These are phyloP conservation scores for Geotrichum europaeum DNA, from an alignment of 1,139 yeast genomes.

Conservation along the genomic window DNA sequence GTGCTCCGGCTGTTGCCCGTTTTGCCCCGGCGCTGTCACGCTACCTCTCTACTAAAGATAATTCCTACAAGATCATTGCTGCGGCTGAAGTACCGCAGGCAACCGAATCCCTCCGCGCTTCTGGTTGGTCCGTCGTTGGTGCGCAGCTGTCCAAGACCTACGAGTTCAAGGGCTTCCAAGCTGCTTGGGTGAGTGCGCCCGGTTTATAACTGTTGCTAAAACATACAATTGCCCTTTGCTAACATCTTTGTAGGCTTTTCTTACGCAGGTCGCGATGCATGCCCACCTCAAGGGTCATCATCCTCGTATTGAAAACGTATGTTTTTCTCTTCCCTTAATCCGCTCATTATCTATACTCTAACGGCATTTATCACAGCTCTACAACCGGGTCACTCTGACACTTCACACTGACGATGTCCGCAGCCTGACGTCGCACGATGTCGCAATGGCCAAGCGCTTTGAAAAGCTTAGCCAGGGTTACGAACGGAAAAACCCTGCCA, in stretches of 20 bases:
- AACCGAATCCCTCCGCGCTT: not conserved
- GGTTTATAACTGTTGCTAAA: not conserved
- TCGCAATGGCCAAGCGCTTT: slow-evolving; percentile 52
- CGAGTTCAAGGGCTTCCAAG: slow-evolving; percentile 22
- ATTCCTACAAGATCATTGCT: not conserved
- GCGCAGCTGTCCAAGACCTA: slow-evolving; percentile 8
- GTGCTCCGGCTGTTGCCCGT: not conserved
- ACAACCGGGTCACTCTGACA: slow-evolving; percentile 52
- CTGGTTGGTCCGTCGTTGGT: slow-evolving; percentile 3
- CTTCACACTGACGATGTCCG: slow-evolving; percentile 66
- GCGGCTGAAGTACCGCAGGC: not conserved
- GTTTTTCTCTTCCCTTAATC: slow-evolving; percentile 7
- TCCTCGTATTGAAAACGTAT: slow-evolving; percentile 39
- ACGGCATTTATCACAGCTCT: slow-evolving; percentile 33
- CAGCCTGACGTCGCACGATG: slow-evolving; percentile 52
- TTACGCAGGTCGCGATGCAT: slow-evolving; percentile 55
- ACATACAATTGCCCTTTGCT: not conserved
- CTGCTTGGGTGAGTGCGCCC: slow-evolving; percentile 24
- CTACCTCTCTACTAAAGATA: not conserved
- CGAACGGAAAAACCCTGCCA: not conserved
- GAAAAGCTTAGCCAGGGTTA: slow-evolving; percentile 29
- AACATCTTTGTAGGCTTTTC: slow-evolving; percentile 38
- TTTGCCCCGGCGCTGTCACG: not conserved
- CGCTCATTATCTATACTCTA: not conserved
- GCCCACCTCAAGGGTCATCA: slow-evolving; percentile 65